Evolutionary conservation across 2,329 filamentous ascomycete genomes (phyloP).

Genomic region (Alternaria triticimaculans): DNA sequence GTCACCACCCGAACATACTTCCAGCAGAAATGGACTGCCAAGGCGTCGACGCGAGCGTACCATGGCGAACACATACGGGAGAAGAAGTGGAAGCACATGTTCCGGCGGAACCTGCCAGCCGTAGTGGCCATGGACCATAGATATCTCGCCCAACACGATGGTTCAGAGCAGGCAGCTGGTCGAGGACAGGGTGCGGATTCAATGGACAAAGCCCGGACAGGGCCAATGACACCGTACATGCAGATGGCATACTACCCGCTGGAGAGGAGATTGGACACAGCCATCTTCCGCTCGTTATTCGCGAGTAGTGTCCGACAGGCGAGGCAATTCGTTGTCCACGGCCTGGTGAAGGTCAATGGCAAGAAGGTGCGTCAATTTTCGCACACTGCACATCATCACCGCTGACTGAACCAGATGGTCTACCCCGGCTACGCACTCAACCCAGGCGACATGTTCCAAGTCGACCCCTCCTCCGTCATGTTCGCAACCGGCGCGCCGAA

Average conservation of each 20-base stretch:
- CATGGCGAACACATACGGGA: slow-evolving; percentile 95
- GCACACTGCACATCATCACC: not conserved
- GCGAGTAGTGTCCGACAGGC: slow-evolving; percentile 93
- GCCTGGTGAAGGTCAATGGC: slow-evolving; percentile 93
- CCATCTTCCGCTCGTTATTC: slow-evolving; percentile 91
- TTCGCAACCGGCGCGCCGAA: slow-evolving; percentile 83
- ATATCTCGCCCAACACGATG: slow-evolving; percentile 82
- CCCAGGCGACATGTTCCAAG: slow-evolving; percentile 97
- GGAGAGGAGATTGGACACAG: slow-evolving; percentile 91
- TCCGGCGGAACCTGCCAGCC: slow-evolving; percentile 78
- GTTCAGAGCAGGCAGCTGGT: slow-evolving; percentile 81
- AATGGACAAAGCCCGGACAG: slow-evolving; percentile 20
- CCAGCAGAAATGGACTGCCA: slow-evolving; percentile 97
- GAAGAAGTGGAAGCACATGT: slow-evolving; percentile 93
- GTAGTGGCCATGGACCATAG: slow-evolving; percentile 84
- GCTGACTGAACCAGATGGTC: slow-evolving; percentile 69
- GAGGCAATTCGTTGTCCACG: slow-evolving; percentile 91
- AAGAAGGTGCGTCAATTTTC: slow-evolving; percentile 70
- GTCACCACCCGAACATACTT: slow-evolving; percentile 71
- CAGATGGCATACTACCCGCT: slow-evolving; percentile 93
- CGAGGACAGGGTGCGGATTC: slow-evolving; percentile 72
- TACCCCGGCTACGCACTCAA: slow-evolving; percentile 94
- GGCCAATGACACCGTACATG: slow-evolving; percentile 80
- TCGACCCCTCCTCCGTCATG: slow-evolving; percentile 86
- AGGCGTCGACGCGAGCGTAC: slow-evolving; percentile 82